These are phyloP conservation scores for Fusarium anthophilum DNA, from an alignment of 2,329 filamentous ascomycete species.

Conservation along the genomic window DNA sequence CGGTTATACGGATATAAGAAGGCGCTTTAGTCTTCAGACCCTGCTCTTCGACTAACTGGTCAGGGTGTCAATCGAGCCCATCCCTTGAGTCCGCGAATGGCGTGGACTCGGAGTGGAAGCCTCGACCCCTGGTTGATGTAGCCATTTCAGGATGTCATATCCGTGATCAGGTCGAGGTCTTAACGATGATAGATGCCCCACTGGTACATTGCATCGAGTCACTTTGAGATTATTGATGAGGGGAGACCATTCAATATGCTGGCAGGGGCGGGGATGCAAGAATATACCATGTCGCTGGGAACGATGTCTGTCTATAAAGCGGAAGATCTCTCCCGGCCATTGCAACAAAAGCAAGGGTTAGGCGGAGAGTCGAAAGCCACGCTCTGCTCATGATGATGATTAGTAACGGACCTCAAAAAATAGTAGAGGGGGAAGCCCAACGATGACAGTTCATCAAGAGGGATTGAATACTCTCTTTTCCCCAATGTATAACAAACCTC, in stretches of 20 bases:
- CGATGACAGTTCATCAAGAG: neutral
- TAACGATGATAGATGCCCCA: neutral
- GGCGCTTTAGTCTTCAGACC: neutral
- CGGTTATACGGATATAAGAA: neutral
- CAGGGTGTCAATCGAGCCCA: neutral
- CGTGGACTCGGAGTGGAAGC: slow-evolving; percentile 3
- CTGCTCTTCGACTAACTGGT: neutral
- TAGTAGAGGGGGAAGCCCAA: neutral
- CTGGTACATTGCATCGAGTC: slow-evolving; percentile 7
- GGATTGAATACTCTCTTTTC: neutral
- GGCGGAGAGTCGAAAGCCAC: neutral
- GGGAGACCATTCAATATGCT: slow-evolving; percentile 7
- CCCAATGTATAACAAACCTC: neutral
- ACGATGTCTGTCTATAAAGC: neutral
- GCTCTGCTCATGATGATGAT: neutral
- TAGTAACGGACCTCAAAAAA: neutral
- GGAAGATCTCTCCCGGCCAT: neutral
- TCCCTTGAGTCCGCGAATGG: neutral
- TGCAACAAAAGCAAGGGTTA: neutral
- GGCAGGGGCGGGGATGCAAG: neutral
- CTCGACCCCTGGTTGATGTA: neutral
- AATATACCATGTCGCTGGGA: neutral
- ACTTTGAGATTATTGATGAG: slow-evolving; percentile 6
- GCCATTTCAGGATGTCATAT: slow-evolving; percentile 17
- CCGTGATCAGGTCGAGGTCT: slow-evolving; percentile 6